Conservation (phyloP, 1,139 yeast species). For the Scheffersomyces lignicola region DNA sequence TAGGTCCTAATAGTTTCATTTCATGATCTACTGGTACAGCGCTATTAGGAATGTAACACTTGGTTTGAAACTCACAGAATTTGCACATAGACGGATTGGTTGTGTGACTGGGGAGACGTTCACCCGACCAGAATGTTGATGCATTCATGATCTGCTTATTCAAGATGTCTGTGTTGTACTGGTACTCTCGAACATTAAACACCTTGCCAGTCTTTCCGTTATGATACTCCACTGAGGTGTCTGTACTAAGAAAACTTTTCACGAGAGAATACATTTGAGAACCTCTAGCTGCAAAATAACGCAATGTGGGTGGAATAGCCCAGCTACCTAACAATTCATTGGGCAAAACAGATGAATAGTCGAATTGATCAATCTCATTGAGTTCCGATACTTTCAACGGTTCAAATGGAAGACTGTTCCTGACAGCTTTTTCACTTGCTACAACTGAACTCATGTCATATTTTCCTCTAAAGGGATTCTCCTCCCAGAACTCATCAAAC, state of each 20-base stretch:
- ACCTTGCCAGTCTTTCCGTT: constrained; percentile 29
- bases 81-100: constrained; percentile 42
- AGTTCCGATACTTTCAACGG: constrained; percentile 9
- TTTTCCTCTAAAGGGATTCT: background rate
- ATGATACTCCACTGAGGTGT: constrained; percentile 55
- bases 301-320: constrained; percentile 54
- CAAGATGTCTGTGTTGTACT: constrained; percentile 30
- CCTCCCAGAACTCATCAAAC: constrained; percentile 28
- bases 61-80: constrained; percentile 50
- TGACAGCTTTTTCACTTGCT: constrained; percentile 1
- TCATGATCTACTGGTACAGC: constrained; percentile 2
- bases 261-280: constrained; percentile 48
- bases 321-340: constrained; percentile 36
- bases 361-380: constrained; percentile 16
- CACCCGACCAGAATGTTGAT: constrained; percentile 56
- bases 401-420: background rate
- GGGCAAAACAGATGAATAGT: constrained; percentile 12
- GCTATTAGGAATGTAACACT: constrained; percentile 34
- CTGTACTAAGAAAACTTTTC: constrained; percentile 31
- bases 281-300: constrained; percentile 56
- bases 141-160: constrained; percentile 29
- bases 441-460: background rate
- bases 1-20: constrained; percentile 14
- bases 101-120: constrained; percentile 42
- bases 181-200: constrained; percentile 38